Base-by-base conservation (phyloP, 345 rosid genomes). In the Rhizophora mangle region DNA sequence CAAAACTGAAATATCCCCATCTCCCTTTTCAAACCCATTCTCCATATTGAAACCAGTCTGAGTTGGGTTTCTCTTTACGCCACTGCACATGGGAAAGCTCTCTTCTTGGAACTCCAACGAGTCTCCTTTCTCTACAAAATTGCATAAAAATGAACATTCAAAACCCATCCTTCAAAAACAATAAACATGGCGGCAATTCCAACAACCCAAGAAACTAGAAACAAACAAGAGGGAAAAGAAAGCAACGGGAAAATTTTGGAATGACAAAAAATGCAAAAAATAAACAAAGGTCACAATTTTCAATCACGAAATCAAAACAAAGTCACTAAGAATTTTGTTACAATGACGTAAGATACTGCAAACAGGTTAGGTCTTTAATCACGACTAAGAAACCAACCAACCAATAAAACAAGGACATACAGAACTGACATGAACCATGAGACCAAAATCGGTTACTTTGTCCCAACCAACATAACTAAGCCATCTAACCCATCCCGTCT, bases 1-100 rank as follows among this genome's bases (percentile, higher is more conserved):
- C 81, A 94, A 67, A 65, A 78, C 60, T 1, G 94, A 84, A 65
- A 79, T 80, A 67, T 82, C 81, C n/a, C 37, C 70, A 27, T 75
- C 70, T 68, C 67, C 49, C 34, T 68, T 68, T 29, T 58, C 70
- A 13, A 32, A 59, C 16, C 60, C 78, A 69, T 51, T 52, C 62
- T 59, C 78, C 74, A 64, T 69, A 34, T 36, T 15, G 6, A 75
- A 64, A 69, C 66, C 70, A 69, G 62, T 34, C 60, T 75, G 73
- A 59, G 69, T 63, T 46, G 73, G 69, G 65, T 78, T 82, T 71
- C 70, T 71, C 60, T 79, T 76, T 7, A 82, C 67, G 43, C 74
- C 76, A 69, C 82, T 76, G 84, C 87, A 86, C 90, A 79, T 82
- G 63, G 62, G 63, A 56, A 46, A 32, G 21, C 29, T 56, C 53